Conservation (phyloP, 148 eudicot species). For the Fagopyrum esculentum region DNA sequence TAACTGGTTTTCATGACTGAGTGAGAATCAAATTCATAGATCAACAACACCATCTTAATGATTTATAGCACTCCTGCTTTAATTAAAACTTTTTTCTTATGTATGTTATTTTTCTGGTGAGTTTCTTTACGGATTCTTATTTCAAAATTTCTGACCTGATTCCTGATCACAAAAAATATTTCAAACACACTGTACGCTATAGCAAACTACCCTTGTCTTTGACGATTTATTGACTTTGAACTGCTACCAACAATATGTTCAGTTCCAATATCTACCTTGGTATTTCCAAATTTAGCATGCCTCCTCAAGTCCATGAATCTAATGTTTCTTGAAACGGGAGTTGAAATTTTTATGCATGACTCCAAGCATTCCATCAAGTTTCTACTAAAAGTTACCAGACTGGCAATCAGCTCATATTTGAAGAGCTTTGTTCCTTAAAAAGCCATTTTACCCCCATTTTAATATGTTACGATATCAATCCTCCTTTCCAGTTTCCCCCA, state of each 20-base stretch:
- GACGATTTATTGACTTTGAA: neutral
- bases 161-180: neutral
- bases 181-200: neutral
- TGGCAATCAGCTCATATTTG: neutral
- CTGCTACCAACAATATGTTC: neutral
- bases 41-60: neutral
- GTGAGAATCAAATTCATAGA: neutral
- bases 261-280: neutral
- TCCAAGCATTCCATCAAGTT: neutral
- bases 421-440: neutral
- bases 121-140: neutral
- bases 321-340: neutral
- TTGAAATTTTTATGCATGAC: too few species aligned
- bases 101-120: neutral
- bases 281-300: neutral
- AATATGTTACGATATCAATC: neutral
- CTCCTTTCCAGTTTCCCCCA: neutral
- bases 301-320: neutral
- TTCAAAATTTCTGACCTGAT: neutral
- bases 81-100: neutral
- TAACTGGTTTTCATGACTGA: neutral
- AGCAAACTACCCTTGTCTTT: neutral
- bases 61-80: neutral
- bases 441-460: neutral
- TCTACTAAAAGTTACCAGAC: neutral